phyloP scores from a whole-genome alignment of 768 basidiomycete species.

The Dioszegia hungarica region DNA sequence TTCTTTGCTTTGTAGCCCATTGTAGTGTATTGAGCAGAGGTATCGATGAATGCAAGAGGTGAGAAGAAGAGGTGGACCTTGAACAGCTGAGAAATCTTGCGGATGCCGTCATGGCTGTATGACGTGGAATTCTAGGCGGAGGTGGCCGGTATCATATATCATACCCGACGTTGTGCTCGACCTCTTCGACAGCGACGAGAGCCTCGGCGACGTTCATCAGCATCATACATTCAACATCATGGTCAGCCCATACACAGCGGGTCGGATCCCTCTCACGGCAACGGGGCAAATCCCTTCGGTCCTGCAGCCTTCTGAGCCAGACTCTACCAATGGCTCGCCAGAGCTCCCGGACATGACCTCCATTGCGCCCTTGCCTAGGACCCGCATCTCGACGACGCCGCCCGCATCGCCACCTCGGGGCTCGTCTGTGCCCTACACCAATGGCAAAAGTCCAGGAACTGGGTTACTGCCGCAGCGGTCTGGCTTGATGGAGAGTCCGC shows the following conservation, averaged over 20 bases:
- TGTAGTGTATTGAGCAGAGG: not conserved
- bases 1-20: constrained; percentile 47
- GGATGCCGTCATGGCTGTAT: too few relatives aligned
- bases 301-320: not conserved
- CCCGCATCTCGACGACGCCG: not conserved
- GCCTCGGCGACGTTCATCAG: not conserved
- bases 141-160: too few relatives aligned
- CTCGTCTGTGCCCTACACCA: too few relatives aligned
- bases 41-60: not conserved
- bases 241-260: too few relatives aligned
- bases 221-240: too few relatives aligned
- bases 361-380: too few relatives aligned
- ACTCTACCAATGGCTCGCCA: not conserved
- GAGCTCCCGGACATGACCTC: not conserved
- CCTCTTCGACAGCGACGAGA: not conserved
- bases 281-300: not conserved
- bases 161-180: not conserved
- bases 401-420: not conserved
- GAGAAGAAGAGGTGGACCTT: not conserved
- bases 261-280: not conserved
- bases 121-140: not conserved
- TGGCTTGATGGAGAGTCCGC: not conserved
- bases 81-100: too few relatives aligned
- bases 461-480: too few relatives aligned
- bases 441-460: too few relatives aligned